Percentiles rank a stretch among this genome's conserved stretches.
phyloP scores from a whole-genome alignment of 345 rosid genomes.

The Arabidopsis thaliana region TAIR10.1 NC_003070.9:25548501-25549000 shows the following conservation, averaged over 20 bases:
- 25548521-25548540: constrained; percentile 57
- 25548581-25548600: constrained; percentile 52
- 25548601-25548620: constrained; percentile 73
- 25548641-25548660: constrained; percentile 10
- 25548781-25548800: constrained; percentile 1
- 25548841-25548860: constrained; percentile 1
- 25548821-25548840: background rate
- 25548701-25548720: constrained; percentile 12
- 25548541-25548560: constrained; percentile 59
- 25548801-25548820: constrained; percentile 19
- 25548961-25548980: constrained; percentile 22
- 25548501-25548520: constrained; percentile 55
- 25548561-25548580: constrained; percentile 57
- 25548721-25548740: constrained; percentile 32
- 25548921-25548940: constrained; percentile 7
- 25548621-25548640: constrained; percentile 27
- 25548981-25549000: constrained; percentile 12
- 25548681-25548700: constrained; percentile 25
- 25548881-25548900: constrained; percentile 18
- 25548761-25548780: background rate
- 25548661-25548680: constrained; percentile 19
- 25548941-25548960: constrained; percentile 18
- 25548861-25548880: constrained; percentile 14
- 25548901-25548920: background rate
- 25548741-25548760: constrained; percentile 24